A percentile compares a stretch with the other conserved stretches of the same genome.
Conservation (phyloP, 352 stramenopile genomes). For the Globisporangium megalacanthum region DNA sequence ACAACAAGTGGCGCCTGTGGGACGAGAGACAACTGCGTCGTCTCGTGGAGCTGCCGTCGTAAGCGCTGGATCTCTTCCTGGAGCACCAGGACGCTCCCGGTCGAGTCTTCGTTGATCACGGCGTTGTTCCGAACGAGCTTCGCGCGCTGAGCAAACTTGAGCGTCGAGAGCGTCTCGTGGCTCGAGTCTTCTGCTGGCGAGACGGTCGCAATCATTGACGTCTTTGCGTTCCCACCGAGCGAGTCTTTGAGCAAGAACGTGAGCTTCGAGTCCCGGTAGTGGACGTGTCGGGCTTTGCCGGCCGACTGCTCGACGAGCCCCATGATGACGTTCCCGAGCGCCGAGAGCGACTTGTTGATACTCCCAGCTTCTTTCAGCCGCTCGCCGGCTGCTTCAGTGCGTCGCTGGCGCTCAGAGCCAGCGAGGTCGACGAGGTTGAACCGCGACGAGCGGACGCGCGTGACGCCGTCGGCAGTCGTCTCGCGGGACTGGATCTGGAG, state of each 20-base stretch:
- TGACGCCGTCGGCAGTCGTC: conserved; percentile 44
- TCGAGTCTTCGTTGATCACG: conserved; percentile 78
- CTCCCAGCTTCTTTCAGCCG: conserved; percentile 95
- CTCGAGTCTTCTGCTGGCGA: conserved; percentile 82
- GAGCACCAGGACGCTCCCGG: conserved; percentile 48
- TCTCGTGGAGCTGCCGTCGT: conserved; percentile 51
- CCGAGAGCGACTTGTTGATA: conserved; percentile 96
- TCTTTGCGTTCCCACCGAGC: conserved; percentile 82
- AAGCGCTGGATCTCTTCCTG: conserved; percentile 73
- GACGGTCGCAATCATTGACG: conserved; percentile 82
- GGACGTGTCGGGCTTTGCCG: conserved; percentile 76
- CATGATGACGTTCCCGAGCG: conserved; percentile 94
- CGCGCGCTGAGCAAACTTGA: conserved; percentile 81
- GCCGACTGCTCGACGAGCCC: conserved; percentile 75
- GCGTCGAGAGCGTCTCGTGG: conserved; percentile 77
- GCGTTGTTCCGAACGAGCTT: conserved; percentile 86
- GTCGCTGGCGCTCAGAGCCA: conserved; percentile 95
- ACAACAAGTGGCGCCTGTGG: not conserved
- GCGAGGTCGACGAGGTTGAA: conserved; percentile 98
- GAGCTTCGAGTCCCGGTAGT: conserved; percentile 84
- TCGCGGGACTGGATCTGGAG: conserved; percentile 72
- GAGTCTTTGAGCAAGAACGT: conserved; percentile 85
- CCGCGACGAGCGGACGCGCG: conserved; percentile 77
- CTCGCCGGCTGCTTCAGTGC: conserved; percentile 93
- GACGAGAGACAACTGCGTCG: conserved; percentile 5